Evolutionary conservation across 305 asterid genomes (phyloP).

Genomic region (Rubia peregrina): DNA sequence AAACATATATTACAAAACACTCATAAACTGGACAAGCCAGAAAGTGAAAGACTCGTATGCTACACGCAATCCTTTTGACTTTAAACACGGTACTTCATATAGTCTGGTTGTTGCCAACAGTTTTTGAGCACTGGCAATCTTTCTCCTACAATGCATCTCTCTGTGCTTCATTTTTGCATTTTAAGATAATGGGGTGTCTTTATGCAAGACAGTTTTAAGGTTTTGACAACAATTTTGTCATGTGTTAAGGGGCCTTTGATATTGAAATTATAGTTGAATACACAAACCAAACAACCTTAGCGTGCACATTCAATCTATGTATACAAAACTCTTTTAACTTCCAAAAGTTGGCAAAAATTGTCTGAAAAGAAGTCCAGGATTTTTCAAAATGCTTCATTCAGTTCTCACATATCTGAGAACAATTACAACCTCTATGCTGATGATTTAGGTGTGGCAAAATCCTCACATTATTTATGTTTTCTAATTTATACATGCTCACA

Average conservation of each 20-base stretch:
- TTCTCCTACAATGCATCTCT: neutral
- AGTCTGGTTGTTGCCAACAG: neutral
- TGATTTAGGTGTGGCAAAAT: neutral
- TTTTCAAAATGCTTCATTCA: neutral
- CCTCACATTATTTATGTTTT: neutral
- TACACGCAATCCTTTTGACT: constrained; percentile 78
- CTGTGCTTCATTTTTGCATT: neutral
- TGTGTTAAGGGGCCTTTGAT: neutral
- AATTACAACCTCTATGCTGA: neutral
- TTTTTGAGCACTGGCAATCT: neutral
- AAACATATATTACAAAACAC: constrained; percentile 66
- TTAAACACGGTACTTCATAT: constrained; percentile 51
- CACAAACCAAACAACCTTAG: neutral
- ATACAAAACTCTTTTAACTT: neutral
- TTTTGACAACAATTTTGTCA: too few relatives aligned
- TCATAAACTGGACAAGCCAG: constrained; percentile 94
- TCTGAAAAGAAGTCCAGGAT: neutral
- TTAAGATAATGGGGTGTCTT: neutral
- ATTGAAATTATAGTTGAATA: neutral
- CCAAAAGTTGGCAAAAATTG: neutral
- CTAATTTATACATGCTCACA: neutral
- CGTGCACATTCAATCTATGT: neutral
- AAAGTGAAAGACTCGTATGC: constrained; percentile 83
- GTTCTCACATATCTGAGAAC: neutral
- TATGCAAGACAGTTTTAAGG: too few relatives aligned